Base-by-base conservation (phyloP, 345 rosid genomes). In the Gynandropsis gynandra region DNA sequence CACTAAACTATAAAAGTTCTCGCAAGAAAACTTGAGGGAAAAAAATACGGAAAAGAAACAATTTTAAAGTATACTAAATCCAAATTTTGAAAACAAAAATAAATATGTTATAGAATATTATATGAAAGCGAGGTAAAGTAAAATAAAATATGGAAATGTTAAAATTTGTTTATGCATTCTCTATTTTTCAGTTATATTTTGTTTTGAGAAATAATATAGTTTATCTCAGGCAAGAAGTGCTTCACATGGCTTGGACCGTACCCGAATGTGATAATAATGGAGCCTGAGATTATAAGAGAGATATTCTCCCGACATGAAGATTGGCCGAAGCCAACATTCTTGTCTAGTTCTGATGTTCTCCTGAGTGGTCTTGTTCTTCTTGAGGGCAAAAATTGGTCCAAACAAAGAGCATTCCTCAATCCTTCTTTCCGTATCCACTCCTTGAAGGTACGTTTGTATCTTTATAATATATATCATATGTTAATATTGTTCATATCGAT, bases 331-430 rank as follows among this genome's bases (percentile, higher is more conserved):
- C 35, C 59, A 0, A 1, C 6, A 9, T 1, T 7, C 6, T 42
- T 45, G 17, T 43, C 65, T 1, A 10, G 52, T 10, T 10, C 47
- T 0, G 32, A 4, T 16, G 15, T 61, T 14, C 44, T 75, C 4
- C 33, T 36, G 1, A 27, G 19, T 5, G 71, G 78, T 16, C 64
- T 76, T 4, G 29, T 16, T 15, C 43, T 6, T 52, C 58, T 60
- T 4, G 59, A 46, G 4, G 72, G 68, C 4, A 54, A 67, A 4
- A 48, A 65, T 52, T 76, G 81, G 81, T 63, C 57, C 9, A 61
- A 37, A 52, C 74, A 59, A 24, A 51, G 78, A 38, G 64, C 49
- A 61, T 64, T 76, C 17, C 7, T 58, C 13, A 67, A 61, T 50
- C 72, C 67, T 3, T 64, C 75, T 10, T 70, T 69, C 46, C 74